These are phyloP conservation scores for Mimosa bimucronata DNA, from an alignment of 306 rosid genomes.

Conservation along the genomic window DNA sequence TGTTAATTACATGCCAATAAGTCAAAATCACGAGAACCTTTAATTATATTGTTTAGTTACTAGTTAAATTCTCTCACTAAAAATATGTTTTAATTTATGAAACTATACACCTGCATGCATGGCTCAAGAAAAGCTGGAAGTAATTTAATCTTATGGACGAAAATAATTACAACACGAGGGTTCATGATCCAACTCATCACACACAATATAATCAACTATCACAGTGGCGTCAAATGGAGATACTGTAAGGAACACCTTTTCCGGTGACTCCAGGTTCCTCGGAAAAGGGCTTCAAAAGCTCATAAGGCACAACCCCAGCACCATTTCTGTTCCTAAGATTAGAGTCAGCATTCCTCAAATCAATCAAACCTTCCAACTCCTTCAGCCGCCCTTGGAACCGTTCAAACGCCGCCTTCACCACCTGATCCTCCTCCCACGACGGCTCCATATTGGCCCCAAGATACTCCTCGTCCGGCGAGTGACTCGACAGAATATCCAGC, in stretches of 20 bases:
- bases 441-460: slow-evolving; percentile 45
- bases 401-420: slow-evolving; percentile 41
- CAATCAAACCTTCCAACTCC: slow-evolving; percentile 49
- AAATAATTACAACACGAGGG: too few species aligned
- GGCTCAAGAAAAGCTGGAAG: too few species aligned
- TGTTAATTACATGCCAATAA: too few species aligned
- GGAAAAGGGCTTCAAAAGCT: slow-evolving; percentile 72
- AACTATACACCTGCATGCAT: too few species aligned
- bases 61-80: too few species aligned
- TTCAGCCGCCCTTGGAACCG: slow-evolving; percentile 45
- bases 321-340: slow-evolving; percentile 43
- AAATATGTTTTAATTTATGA: too few species aligned
- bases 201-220: neutral
- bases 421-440: slow-evolving; percentile 50
- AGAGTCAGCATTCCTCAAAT: slow-evolving; percentile 39
- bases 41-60: too few species aligned
- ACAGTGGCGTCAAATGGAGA: slow-evolving; percentile 53
- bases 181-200: too few species aligned
- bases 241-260: slow-evolving; percentile 83
- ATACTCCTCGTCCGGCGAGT: slow-evolving; percentile 60
- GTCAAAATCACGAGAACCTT: too few species aligned
- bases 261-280: slow-evolving; percentile 64
- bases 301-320: slow-evolving; percentile 52
- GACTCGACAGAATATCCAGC: slow-evolving; percentile 50
- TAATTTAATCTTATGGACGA: too few species aligned